A percentile compares a stretch with the other conserved stretches of the same genome.
These are phyloP conservation scores for Colletotrichum camelliae DNA, from an alignment of 2,329 filamentous ascomycete genomes.

Conservation along the genomic window DNA sequence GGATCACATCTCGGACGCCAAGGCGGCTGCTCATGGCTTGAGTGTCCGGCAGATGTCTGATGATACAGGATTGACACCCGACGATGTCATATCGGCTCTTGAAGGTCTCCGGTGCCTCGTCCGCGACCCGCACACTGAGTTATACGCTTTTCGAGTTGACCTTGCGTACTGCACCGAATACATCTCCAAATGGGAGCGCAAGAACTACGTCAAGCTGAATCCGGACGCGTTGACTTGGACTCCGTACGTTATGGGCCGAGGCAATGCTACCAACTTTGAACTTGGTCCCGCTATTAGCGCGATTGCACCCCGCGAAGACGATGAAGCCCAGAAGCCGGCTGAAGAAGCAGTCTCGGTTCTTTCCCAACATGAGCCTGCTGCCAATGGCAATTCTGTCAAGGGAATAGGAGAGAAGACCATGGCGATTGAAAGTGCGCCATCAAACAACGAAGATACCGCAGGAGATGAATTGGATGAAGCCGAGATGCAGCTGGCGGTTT, in stretches of 20 bases:
- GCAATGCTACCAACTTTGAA: slow-evolving; percentile 82
- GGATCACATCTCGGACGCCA: slow-evolving; percentile 50
- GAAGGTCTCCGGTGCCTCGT: slow-evolving; percentile 90
- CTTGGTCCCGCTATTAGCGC: slow-evolving; percentile 81
- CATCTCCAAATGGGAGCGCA: slow-evolving; percentile 86
- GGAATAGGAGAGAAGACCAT: not conserved
- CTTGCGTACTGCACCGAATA: slow-evolving; percentile 85
- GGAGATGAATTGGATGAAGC: slow-evolving; percentile 35
- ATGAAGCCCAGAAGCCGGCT: slow-evolving; percentile 51
- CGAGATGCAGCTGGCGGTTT: slow-evolving; percentile 22
- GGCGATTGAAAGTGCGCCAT: not conserved
- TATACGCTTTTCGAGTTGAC: slow-evolving; percentile 90
- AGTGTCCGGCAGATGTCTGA: slow-evolving; percentile 77
- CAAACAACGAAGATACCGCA: slow-evolving; percentile 31
- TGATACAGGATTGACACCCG: slow-evolving; percentile 91
- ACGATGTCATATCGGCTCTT: slow-evolving; percentile 93
- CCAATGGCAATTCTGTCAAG: not conserved
- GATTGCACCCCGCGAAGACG: slow-evolving; percentile 85
- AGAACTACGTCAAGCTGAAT: slow-evolving; percentile 86
- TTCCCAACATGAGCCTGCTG: not conserved
- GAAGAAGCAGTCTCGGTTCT: slow-evolving; percentile 24
- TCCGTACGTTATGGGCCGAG: slow-evolving; percentile 93
- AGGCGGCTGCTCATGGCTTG: slow-evolving; percentile 44
- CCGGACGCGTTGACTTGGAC: slow-evolving; percentile 88
- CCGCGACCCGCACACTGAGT: slow-evolving; percentile 84